Conservation (phyloP, 306 rosid genomes). For the Lathyrus oleraceus region DNA sequence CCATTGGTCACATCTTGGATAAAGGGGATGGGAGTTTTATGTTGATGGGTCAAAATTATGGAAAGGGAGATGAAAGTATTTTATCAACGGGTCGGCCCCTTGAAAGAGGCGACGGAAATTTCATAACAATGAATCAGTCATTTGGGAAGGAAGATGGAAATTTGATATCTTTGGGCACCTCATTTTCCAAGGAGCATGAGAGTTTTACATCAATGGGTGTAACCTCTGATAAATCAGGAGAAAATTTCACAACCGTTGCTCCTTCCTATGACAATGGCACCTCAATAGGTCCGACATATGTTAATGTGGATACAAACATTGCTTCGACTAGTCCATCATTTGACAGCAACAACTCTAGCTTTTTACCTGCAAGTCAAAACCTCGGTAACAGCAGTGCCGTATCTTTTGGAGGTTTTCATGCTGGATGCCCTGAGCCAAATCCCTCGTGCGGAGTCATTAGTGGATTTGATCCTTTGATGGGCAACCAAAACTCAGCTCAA, state of each 20-base stretch:
- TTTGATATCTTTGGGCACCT: constrained; percentile 62
- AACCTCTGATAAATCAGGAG: constrained; percentile 58
- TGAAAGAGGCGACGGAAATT: constrained; percentile 66
- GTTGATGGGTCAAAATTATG: constrained; percentile 69
- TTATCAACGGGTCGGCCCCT: constrained; percentile 73
- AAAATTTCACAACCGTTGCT: constrained; percentile 60
- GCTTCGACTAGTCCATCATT: constrained; percentile 51
- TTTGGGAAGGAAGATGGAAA: constrained; percentile 63
- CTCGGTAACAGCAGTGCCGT: constrained; percentile 57
- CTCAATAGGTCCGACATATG: constrained; percentile 61
- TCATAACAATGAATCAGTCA: constrained; percentile 76
- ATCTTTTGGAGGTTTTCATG: constrained; percentile 73
- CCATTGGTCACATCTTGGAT: constrained; percentile 60
- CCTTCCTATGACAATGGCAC: constrained; percentile 57
- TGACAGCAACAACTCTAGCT: constrained; percentile 57
- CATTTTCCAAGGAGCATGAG: constrained; percentile 66
- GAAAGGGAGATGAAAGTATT: constrained; percentile 54
- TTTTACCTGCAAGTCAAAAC: constrained; percentile 52
- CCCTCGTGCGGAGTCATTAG: constrained; percentile 66
- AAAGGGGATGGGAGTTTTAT: constrained; percentile 71
- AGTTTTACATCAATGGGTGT: constrained; percentile 63
- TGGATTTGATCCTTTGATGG: constrained; percentile 61
- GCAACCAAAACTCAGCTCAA: constrained; percentile 60
- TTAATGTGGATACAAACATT: constrained; percentile 55
- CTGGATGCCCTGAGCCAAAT: constrained; percentile 56